These are phyloP conservation scores for Nakazawaea anatomiae DNA, from an alignment of 805 yeast species.

Conservation along the genomic window DNA sequence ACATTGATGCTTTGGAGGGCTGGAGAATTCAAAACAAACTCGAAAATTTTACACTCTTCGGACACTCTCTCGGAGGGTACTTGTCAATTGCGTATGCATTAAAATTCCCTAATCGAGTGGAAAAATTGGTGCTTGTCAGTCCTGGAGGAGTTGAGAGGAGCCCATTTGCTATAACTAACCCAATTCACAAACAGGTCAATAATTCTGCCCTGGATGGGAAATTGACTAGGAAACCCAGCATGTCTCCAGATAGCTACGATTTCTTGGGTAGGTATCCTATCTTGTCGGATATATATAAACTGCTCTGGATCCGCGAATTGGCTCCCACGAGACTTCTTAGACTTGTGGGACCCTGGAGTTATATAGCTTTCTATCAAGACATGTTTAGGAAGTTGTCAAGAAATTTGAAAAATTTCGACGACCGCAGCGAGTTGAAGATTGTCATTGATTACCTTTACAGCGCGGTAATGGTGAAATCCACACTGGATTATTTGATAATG, in stretches of 20 bases:
- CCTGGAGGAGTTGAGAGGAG: slow-evolving; percentile 79
- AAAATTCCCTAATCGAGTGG: slow-evolving; percentile 48
- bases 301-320: slow-evolving; percentile 35
- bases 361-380: slow-evolving; percentile 19
- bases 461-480: slow-evolving; percentile 22
- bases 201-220: slow-evolving; percentile 5
- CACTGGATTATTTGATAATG: slow-evolving; percentile 33
- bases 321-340: slow-evolving; percentile 45
- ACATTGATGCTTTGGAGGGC: slow-evolving; percentile 51
- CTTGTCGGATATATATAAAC: slow-evolving; percentile 25
- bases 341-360: slow-evolving; percentile 33
- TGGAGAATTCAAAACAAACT: slow-evolving; percentile 54
- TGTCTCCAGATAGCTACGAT: slow-evolving; percentile 37
- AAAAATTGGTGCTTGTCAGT: slow-evolving; percentile 54
- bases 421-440: slow-evolving; percentile 20
- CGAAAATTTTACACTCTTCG: slow-evolving; percentile 54
- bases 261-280: slow-evolving; percentile 44
- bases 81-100: slow-evolving; percentile 59
- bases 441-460: slow-evolving; percentile 28
- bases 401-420: slow-evolving; percentile 13
- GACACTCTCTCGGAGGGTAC: slow-evolving; percentile 80
- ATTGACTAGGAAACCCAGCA: slow-evolving; percentile 26
- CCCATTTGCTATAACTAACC: slow-evolving; percentile 50
- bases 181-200: slow-evolving; percentile 15
- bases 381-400: slow-evolving; percentile 24